Percentiles rank a stretch among this genome's conserved stretches.
phyloP scores from a whole-genome alignment of 345 rosid genomes.

The Pugionium cornutum region DNA sequence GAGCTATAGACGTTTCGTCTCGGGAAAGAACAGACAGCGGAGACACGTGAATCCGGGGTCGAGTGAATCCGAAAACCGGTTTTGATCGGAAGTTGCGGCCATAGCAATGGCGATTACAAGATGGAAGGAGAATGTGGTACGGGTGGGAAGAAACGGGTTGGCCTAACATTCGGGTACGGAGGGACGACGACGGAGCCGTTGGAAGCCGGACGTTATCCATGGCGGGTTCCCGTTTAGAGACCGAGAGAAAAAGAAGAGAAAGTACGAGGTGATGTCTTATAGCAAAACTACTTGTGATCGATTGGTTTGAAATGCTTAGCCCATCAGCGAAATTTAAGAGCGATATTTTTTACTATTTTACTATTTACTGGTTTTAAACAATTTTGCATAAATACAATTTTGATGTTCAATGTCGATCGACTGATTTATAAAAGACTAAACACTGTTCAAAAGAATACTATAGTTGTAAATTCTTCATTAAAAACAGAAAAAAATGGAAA shows the following conservation, averaged over 20 bases:
- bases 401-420: too few species aligned
- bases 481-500: too few species aligned
- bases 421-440: too few species aligned
- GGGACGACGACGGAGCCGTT: constrained; percentile 24
- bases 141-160: background rate
- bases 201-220: constrained; percentile 36
- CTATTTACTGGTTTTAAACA: too few species aligned
- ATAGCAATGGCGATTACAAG: background rate
- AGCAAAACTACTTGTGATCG: background rate
- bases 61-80: constrained; percentile 32
- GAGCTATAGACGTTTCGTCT: constrained; percentile 33
- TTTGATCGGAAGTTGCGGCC: constrained; percentile 25
- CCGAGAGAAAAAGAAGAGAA: background rate
- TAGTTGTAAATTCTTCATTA: too few species aligned
- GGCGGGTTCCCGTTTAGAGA: constrained; percentile 27
- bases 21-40: constrained; percentile 32
- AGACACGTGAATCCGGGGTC: constrained; percentile 33
- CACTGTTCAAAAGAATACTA: too few species aligned
- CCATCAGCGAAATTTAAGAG: too few species aligned
- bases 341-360: too few species aligned
- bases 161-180: constrained; percentile 20
- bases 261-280: constrained; percentile 8
- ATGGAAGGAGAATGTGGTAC: constrained; percentile 26
- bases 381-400: too few species aligned
- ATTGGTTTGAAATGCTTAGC: background rate